Base-by-base conservation (phyloP, 352 stramenopile species). In the Pythium oligandrum region DNA sequence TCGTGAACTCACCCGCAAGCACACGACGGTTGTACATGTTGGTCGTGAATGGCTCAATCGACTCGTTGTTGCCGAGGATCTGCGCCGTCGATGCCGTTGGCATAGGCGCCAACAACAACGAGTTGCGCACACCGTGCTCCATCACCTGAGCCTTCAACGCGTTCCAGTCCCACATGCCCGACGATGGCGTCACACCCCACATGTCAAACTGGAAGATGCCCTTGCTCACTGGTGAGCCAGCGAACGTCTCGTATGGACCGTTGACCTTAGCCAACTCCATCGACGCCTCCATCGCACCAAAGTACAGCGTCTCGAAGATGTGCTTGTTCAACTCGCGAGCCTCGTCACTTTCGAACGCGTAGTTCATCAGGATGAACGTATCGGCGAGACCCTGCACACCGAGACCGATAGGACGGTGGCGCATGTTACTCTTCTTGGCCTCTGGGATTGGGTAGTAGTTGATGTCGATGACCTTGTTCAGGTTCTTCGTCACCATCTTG, bases 301-400 rank as follows among this genome's bases (percentile, higher is more conserved):
- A 99, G 83, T 99, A 99, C 44, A 99, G 98, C n/a, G 97, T 99
- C 75, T 99, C 97, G 69, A 99, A 99, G 69, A 99, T 99, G 55
- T 99, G 87, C 65, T 94, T 96, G 84, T 99, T 99, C 12, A 99
- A 73, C 53, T 97, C 58, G 4, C 77, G 67, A 11, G 96, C 96
- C 55, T 90, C 56, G 9, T 79, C 55, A 43, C 86, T 98, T 63
- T 99, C 97, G 66, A 98, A 99, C 45, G 97, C 85, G 59, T 93
- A 87, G 61, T 97, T 85, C 78, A 99, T 95, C 63, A 98, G 89
- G 61, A 98, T 96, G 70, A 99, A 99, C 31, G 91, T 89, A 70
- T 99, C 97, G 0, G 97, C 97, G 26, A 99, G 83, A 36, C 97
- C 97, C 68, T 98, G 97, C 4, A 99, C 97, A 68, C 97, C 97